Conservation (phyloP, 2,329 filamentous ascomycete genomes). For the Graphilbum fragrans region DNA sequence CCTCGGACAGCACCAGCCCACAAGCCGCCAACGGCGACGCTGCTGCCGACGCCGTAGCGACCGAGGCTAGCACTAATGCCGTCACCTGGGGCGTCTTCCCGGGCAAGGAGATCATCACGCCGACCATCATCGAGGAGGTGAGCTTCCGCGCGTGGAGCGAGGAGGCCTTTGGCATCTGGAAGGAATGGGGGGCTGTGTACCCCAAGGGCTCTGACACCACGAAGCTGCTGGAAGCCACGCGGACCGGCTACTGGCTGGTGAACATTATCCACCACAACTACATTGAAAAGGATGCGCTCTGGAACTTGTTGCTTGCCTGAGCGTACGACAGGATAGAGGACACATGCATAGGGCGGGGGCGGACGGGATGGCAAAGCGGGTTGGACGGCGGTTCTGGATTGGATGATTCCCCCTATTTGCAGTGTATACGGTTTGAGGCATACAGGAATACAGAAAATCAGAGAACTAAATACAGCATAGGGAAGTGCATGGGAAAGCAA, state of each 20-base stretch:
- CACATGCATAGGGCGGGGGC: too few relatives aligned
- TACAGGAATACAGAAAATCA: too few relatives aligned
- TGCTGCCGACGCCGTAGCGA: slow-evolving; percentile 11
- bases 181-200: slow-evolving; percentile 86
- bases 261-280: slow-evolving; percentile 81
- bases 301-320: slow-evolving; percentile 49
- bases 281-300: slow-evolving; percentile 58
- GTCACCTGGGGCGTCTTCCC: slow-evolving; percentile 99
- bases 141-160: slow-evolving; percentile 96
- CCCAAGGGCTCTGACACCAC: slow-evolving; percentile 59
- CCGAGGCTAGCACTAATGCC: slow-evolving; percentile 60
- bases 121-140: slow-evolving; percentile 94
- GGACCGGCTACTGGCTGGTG: slow-evolving; percentile 72
- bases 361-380: too few relatives aligned
- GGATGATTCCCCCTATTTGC: too few relatives aligned
- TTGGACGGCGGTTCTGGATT: too few relatives aligned
- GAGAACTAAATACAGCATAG: too few relatives aligned
- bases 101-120: slow-evolving; percentile 96
- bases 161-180: slow-evolving; percentile 92
- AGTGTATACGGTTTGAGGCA: too few relatives aligned
- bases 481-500: too few relatives aligned
- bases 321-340: too few relatives aligned
- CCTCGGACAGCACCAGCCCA: slow-evolving; percentile 38
- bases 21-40: slow-evolving; percentile 10
- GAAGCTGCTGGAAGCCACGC: slow-evolving; percentile 54